phyloP scores from a whole-genome alignment of 768 basidiomycete species.

The Saitozyma sp. region DNA sequence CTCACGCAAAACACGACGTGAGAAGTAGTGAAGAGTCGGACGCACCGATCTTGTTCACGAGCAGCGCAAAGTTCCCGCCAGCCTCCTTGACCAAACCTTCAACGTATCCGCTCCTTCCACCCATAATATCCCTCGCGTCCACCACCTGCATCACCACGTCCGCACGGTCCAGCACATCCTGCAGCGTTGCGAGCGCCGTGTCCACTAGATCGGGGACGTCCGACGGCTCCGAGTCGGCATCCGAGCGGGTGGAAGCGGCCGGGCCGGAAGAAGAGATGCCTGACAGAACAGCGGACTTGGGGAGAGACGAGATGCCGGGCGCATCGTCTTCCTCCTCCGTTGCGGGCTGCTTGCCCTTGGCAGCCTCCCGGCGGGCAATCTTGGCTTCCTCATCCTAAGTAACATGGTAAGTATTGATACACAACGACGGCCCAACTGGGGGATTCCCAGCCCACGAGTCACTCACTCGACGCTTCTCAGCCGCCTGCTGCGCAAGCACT shows the following conservation, averaged over 20 bases:
- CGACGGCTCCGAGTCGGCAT: slow-evolving; percentile 54
- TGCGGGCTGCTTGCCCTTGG: slow-evolving; percentile 60
- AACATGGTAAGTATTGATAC: too few species aligned
- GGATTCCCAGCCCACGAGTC: too few species aligned
- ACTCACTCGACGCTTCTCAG: slow-evolving; percentile 71
- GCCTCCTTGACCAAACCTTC: slow-evolving; percentile 60
- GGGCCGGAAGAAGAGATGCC: slow-evolving; percentile 17
- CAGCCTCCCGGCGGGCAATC: slow-evolving; percentile 61
- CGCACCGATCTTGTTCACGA: slow-evolving; percentile 86
- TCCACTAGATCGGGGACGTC: slow-evolving; percentile 61
- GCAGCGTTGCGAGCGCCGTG: slow-evolving; percentile 63
- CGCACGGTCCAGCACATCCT: slow-evolving; percentile 69
- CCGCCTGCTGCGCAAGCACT: slow-evolving; percentile 84
- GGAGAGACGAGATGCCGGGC: slow-evolving; percentile 44
- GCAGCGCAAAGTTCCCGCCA: slow-evolving; percentile 61
- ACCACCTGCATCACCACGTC: slow-evolving; percentile 79
- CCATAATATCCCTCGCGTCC: slow-evolving; percentile 78
- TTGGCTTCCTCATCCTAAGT: slow-evolving; percentile 73
- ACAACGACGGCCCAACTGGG: too few species aligned
- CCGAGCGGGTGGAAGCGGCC: slow-evolving; percentile 47
- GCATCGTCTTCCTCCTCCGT: slow-evolving; percentile 50
- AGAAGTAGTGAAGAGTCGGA: slow-evolving; percentile 14
- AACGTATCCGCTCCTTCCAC: slow-evolving; percentile 66
- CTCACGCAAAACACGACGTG: not conserved
- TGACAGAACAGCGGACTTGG: slow-evolving; percentile 24